These are phyloP conservation scores for Pleurostoma richardsiae DNA, from an alignment of 2,329 filamentous ascomycete species.

Conservation along the genomic window DNA sequence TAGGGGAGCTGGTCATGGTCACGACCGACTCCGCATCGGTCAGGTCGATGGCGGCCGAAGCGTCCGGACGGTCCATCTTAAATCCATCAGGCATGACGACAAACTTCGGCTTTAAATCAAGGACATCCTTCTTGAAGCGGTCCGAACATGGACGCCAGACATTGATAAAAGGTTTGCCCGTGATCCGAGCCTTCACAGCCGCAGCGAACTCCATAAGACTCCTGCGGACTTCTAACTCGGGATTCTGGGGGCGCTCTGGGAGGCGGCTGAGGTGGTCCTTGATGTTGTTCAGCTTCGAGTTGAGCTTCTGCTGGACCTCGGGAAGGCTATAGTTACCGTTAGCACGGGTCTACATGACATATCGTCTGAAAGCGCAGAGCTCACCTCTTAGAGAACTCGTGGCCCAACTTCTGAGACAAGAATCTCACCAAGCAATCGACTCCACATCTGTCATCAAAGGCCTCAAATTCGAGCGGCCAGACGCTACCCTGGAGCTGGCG, in stretches of 20 bases:
- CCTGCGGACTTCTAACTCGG: conserved; percentile 59
- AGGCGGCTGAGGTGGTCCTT: conserved; percentile 49
- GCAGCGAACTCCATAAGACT: conserved; percentile 54
- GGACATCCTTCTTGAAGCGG: conserved; percentile 43
- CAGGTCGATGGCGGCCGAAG: conserved; percentile 29
- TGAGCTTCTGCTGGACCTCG: conserved; percentile 45
- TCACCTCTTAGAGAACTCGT: conserved; percentile 48
- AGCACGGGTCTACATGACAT: background rate
- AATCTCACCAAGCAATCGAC: conserved; percentile 47
- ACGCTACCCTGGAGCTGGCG: conserved; percentile 15
- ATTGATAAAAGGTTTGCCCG: conserved; percentile 40
- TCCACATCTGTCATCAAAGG: conserved; percentile 44
- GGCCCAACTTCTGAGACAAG: conserved; percentile 45
- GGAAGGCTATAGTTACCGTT: conserved; percentile 13
- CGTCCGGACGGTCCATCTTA: conserved; percentile 21
- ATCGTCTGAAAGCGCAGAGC: conserved; percentile 5
- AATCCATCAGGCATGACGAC: conserved; percentile 24
- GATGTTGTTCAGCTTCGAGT: conserved; percentile 44
- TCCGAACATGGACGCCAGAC: conserved; percentile 41
- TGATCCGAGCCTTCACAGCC: conserved; percentile 46
- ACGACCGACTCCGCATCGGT: conserved; percentile 29
- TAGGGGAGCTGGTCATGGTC: conserved; percentile 13
- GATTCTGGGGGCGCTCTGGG: conserved; percentile 63
- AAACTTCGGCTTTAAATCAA: conserved; percentile 41
- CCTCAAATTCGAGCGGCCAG: conserved; percentile 45